Conservation (phyloP, 345 rosid genomes). For the Iberis pinnata region DNA sequence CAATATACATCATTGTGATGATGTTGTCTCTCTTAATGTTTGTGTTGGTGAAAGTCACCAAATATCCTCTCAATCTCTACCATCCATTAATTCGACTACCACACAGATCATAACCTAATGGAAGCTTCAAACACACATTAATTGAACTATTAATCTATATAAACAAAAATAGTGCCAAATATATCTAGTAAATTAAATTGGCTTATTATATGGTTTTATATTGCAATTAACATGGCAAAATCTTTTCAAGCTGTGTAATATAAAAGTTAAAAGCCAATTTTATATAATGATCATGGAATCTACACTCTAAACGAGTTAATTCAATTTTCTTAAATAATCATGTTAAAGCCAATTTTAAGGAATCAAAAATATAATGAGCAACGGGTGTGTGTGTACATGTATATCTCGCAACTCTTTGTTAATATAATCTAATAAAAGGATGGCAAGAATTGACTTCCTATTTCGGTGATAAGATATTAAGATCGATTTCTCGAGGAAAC, state of each 20-base stretch:
- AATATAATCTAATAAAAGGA: not conserved
- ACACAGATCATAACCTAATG: conserved; percentile 3
- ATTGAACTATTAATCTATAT: not conserved
- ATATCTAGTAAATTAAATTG: not conserved
- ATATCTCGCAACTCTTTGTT: conserved; percentile 1
- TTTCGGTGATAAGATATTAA: conserved; percentile 22
- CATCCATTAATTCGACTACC: conserved; percentile 25
- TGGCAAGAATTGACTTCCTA: conserved; percentile 20
- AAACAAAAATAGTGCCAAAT: not conserved
- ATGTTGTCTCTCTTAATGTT: conserved; percentile 29
- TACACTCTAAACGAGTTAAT: no score
- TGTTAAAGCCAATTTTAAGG: not conserved
- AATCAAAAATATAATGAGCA: not conserved
- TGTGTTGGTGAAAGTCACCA: conserved; percentile 29
- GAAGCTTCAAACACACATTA: not conserved
- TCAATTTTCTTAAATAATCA: no score
- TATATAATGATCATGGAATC: no score
- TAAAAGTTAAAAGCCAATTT: no score
- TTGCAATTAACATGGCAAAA: not conserved
- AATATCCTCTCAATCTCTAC: conserved; percentile 21
- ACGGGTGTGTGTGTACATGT: not conserved
- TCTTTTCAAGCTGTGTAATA: no score
- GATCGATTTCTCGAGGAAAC: conserved; percentile 18
- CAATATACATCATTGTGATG: conserved; percentile 22
- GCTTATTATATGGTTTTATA: not conserved